Evolutionary conservation across 345 rosid genomes (phyloP).

Genomic region (Lepidium africanum): DNA sequence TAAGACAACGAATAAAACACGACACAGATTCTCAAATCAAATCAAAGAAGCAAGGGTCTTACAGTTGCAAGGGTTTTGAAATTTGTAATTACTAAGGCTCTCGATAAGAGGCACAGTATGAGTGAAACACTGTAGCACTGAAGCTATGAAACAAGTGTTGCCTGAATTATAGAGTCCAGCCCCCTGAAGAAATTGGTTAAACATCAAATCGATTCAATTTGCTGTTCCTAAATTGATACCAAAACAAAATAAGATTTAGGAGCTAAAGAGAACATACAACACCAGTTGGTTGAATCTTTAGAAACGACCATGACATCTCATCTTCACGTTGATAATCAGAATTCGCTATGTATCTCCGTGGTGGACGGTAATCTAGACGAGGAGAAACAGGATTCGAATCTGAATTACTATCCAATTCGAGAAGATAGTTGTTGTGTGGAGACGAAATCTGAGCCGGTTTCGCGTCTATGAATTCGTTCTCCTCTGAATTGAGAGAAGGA

Average conservation of each 20-base stretch:
- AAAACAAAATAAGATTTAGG: not conserved
- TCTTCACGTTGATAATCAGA: not conserved
- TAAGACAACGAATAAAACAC: not conserved
- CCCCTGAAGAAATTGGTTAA: constrained; percentile 40
- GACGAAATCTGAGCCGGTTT: not conserved
- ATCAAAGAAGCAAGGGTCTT: not conserved
- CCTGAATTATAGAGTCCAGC: constrained; percentile 81
- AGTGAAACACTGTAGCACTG: constrained; percentile 79
- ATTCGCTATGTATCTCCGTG: not conserved
- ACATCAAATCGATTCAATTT: not conserved
- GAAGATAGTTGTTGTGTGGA: not conserved
- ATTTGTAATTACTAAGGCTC: constrained; percentile 39
- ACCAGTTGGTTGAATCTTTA: constrained; percentile 18
- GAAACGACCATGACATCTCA: not conserved
- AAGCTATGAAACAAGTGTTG: constrained; percentile 83
- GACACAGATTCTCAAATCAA: not conserved
- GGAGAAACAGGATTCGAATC: not conserved
- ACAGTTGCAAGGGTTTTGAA: constrained; percentile 44
- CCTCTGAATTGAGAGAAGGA: not conserved
- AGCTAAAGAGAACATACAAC: constrained; percentile 23
- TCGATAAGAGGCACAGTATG: constrained; percentile 73
- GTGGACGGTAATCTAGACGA: not conserved
- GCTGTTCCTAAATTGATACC: not conserved
- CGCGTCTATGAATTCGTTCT: not conserved
- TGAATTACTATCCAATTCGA: not conserved